phyloP scores from a whole-genome alignment of 371 early-diverging fungal species.

The Vairimorpha necatrix region DNA sequence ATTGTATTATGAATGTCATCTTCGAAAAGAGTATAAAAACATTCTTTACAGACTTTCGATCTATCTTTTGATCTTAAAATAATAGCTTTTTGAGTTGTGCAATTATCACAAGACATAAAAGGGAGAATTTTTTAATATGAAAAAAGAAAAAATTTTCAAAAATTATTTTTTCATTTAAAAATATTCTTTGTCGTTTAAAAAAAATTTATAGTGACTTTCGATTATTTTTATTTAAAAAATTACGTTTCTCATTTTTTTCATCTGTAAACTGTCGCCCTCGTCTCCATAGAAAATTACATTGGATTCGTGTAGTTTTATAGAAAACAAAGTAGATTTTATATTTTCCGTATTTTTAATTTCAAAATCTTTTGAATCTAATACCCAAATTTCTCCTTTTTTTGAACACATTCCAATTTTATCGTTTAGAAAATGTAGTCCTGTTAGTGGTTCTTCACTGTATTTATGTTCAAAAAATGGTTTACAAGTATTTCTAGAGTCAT shows the following conservation, averaged over 20 bases:
- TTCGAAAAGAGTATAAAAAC: constrained; percentile 89
- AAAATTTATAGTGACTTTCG: neutral
- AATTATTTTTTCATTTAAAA: neutral
- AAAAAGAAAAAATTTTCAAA: neutral
- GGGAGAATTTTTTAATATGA: neutral
- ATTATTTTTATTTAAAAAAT: neutral
- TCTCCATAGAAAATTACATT: constrained; percentile 40
- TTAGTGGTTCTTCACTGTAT: constrained; percentile 20
- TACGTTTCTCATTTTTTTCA: neutral
- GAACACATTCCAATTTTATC: constrained; percentile 24
- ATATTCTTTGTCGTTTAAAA: neutral
- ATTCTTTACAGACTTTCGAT: constrained; percentile 79
- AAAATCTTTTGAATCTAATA: constrained; percentile 12
- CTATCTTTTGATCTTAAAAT: constrained; percentile 84
- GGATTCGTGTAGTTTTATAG: constrained; percentile 22
- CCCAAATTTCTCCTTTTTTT: constrained; percentile 18
- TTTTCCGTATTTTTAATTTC: constrained; percentile 6
- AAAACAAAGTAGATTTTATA: constrained; percentile 17
- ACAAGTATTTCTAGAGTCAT: constrained; percentile 24
- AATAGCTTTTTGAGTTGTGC: constrained; percentile 68
- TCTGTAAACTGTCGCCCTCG: neutral
- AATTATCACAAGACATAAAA: constrained; percentile 64
- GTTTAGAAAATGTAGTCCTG: constrained; percentile 23
- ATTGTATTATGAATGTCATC: constrained; percentile 91
- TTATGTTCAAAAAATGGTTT: constrained; percentile 1